Evolutionary conservation across 164 flowering plant genomes (phyloP), one percentile per base, ranked within the genome.

Genomic region (Paratinospora sagittata): DNA sequence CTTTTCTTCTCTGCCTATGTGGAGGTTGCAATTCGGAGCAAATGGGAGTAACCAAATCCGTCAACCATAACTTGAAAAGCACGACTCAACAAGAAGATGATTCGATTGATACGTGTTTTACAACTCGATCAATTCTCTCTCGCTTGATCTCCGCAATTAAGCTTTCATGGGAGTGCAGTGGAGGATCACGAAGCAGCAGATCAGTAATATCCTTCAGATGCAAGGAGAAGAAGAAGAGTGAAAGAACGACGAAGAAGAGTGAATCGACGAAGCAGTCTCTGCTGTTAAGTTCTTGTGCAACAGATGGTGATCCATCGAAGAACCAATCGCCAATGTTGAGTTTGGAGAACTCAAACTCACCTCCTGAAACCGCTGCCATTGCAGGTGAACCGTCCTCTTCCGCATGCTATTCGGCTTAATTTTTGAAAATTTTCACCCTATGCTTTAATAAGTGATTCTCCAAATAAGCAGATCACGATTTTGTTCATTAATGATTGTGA

Each of bases 161-260:
- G 33, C 36, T 13, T 12, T 61, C 33, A 14, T 24, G 30, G 17
- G 30, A 61, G 27, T 61, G 33, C 33, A 24, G 64, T 27, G 23
- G 23, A 61, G 23, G 23, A 61, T 23, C 30, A 11, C 64, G 64
- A 23, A 23, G 63, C 63, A 23, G 26, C 24, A 58, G 34, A 30
- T 30, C 34, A 30, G 34, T 30, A 30, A 30, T 30, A 30, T 30
- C 10, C 27, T 4, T 1, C 0, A 58, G 27, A 8, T 52, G 60
- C 60, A 17, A n/a, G 64, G 64, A 24, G 64, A 23, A 61, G n/a
- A 52, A 16, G 64, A 61, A 61, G n/a, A n/a, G n/a, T n/a, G n/a
- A n/a, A n/a, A n/a, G n/a, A n/a, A n/a, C n/a, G n/a, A n/a, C n/a
- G n/a, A n/a, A n/a, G 2, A 30, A 30, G 34, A 30, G 34, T 30